phyloP scores from a whole-genome alignment of 345 rosid genomes.

The Salix exigua region DNA sequence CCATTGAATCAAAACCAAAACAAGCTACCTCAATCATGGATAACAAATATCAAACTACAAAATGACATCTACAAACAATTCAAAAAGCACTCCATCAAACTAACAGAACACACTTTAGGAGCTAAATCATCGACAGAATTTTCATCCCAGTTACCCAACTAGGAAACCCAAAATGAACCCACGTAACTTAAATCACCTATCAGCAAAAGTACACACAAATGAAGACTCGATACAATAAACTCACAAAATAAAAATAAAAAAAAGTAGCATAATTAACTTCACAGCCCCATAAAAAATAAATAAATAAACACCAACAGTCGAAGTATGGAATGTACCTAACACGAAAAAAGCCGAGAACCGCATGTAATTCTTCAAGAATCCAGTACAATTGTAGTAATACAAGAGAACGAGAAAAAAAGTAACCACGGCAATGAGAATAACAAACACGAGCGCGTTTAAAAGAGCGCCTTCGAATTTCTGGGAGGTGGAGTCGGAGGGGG shows the following conservation, averaged over 20 bases:
- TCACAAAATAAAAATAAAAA: neutral
- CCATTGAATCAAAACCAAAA: too few relatives aligned
- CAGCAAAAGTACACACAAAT: neutral
- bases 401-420: conserved; percentile 81
- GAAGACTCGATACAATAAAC: neutral
- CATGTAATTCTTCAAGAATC: conserved; percentile 89
- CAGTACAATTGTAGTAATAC: conserved; percentile 89
- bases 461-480: conserved; percentile 86
- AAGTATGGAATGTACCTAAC: conserved; percentile 35
- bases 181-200: neutral
- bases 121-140: neutral
- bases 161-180: neutral
- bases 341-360: conserved; percentile 90
- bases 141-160: neutral
- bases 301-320: too few relatives aligned
- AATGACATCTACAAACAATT: neutral
- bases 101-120: neutral
- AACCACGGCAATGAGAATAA: conserved; percentile 63
- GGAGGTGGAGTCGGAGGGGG: conserved; percentile 65
- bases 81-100: neutral
- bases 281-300: too few relatives aligned
- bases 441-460: conserved; percentile 80
- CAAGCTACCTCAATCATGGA: too few relatives aligned
- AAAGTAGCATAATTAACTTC: neutral
- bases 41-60: too few relatives aligned